These are phyloP conservation scores for Phyllosticta paracitricarpa DNA, from an alignment of 2,329 filamentous ascomycete species.

Conservation along the genomic window DNA sequence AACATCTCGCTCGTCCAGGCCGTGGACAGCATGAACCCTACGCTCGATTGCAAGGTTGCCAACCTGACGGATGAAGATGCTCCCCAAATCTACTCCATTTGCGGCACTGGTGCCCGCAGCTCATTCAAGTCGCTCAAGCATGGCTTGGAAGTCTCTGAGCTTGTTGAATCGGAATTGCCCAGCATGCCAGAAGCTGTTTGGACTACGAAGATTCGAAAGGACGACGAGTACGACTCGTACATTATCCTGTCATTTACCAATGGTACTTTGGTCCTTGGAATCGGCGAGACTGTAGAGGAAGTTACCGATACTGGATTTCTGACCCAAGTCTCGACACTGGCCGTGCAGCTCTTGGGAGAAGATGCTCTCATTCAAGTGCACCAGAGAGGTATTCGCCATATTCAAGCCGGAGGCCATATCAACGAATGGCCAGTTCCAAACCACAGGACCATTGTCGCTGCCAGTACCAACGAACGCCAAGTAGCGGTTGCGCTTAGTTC, in stretches of 20 bases:
- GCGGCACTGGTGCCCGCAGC: conserved; percentile 78
- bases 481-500: conserved; percentile 90
- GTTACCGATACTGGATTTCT: conserved; percentile 90
- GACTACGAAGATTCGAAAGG: conserved; percentile 78
- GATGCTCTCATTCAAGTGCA: conserved; percentile 91
- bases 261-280: conserved; percentile 82
- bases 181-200: conserved; percentile 86
- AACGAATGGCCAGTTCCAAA: conserved; percentile 93
- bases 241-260: conserved; percentile 92
- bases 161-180: conserved; percentile 86
- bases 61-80: conserved; percentile 89
- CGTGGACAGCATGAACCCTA: conserved; percentile 79
- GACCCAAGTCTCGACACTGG: conserved; percentile 76
- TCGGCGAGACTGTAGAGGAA: conserved; percentile 94
- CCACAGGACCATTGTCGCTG: conserved; percentile 90
- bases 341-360: conserved; percentile 88
- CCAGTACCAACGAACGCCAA: conserved; percentile 85
- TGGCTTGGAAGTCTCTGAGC: conserved; percentile 84
- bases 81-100: conserved; percentile 90
- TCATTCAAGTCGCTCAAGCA: conserved; percentile 88
- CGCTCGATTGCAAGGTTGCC: conserved; percentile 83
- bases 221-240: conserved; percentile 83
- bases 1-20: conserved; percentile 79
- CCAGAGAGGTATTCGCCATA: conserved; percentile 89
- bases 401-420: conserved; percentile 62